Conservation (phyloP, 2,329 filamentous ascomycete genomes). For the Hypoxylon sp. region DNA sequence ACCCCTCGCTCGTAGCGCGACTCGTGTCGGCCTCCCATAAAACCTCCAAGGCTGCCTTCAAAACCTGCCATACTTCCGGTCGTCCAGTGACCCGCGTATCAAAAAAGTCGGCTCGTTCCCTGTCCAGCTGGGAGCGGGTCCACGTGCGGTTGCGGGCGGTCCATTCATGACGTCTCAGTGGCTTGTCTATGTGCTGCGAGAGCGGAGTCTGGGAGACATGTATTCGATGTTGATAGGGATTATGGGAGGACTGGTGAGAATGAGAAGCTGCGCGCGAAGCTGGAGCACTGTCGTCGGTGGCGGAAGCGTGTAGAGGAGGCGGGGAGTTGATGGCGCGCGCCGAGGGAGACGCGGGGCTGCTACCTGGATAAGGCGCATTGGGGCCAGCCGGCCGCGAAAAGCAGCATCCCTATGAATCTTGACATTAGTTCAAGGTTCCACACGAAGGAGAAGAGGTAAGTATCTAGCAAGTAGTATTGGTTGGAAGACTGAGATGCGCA, state of each 20-base stretch:
- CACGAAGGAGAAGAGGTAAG: slow-evolving; percentile 1
- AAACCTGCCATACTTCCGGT: slow-evolving; percentile 80
- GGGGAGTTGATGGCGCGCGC: slow-evolving; percentile 62
- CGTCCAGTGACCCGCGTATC: slow-evolving; percentile 85
- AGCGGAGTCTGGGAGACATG: slow-evolving; percentile 54
- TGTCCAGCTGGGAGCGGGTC: slow-evolving; percentile 73
- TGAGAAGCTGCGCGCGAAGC: slow-evolving; percentile 34
- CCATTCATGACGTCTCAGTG: slow-evolving; percentile 73
- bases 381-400: slow-evolving; percentile 61
- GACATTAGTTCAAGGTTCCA: slow-evolving; percentile 11
- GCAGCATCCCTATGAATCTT: slow-evolving; percentile 62
- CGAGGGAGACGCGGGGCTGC: slow-evolving; percentile 57
- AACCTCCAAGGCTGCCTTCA: slow-evolving; percentile 73
- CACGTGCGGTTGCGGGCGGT: slow-evolving; percentile 68
- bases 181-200: slow-evolving; percentile 74
- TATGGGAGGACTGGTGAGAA: slow-evolving; percentile 23
- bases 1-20: slow-evolving; percentile 36
- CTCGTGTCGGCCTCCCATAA: slow-evolving; percentile 65
- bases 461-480: slow-evolving; percentile 12
- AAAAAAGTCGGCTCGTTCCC: slow-evolving; percentile 84
- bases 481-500: neutral
- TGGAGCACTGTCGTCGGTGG: slow-evolving; percentile 41
- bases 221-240: slow-evolving; percentile 22
- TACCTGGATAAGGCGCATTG: slow-evolving; percentile 63
- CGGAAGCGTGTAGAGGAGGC: slow-evolving; percentile 46